Base-by-base conservation (phyloP, 2,329 filamentous ascomycete genomes). In the Trichophyton schoenleinii region DNA sequence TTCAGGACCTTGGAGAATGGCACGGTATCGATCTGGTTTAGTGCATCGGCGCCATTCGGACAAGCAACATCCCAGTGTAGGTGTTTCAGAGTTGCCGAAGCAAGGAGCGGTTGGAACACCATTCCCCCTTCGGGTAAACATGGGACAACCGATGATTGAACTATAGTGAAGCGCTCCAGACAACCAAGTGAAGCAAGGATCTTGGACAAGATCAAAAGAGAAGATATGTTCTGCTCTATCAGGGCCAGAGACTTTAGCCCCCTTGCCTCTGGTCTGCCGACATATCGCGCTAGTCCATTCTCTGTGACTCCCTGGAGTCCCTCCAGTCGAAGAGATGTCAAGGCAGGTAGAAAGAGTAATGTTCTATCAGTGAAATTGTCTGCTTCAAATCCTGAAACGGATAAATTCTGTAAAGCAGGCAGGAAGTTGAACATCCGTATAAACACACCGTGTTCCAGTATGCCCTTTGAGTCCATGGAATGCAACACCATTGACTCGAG, bases 1-100 rank as follows among this genome's bases (percentile, higher is more conserved):
- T 68, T 71, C 0, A 69, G 68, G 5, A 70, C 66, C 38, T 71
- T 71, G 8, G 70, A 67, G 62, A 75, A 75, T 3, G 74, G 73
- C 38, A 70, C 67, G 18, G 67, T 71, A 60, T 75, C 73, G n/a
- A 74, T 66, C 61, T 70, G 69, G 49, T 69, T 72, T 41, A 75
- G 69, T 9, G 72, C 71, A 36, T 70, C 70, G 41, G 66, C 68
- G 15, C 72, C 68, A 53, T 75, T 70, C 13, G 73, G 73, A 57
- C 74, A 72, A 3, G 72, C 71, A 41, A 78, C 68, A 66, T 84
- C 82, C 81, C 82, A 84, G 66, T 85, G 82, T 2, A 85, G 70
- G 63, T 76, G 77, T 60, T 73, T 72, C 9, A 85, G 71, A n/a
- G 70, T 76, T 2, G 71, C 69, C 0, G 80, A 82, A 4, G 74